Percentiles rank a stretch among this genome's conserved stretches.
phyloP scores from a whole-genome alignment of 805 yeast species.

The Saccharomycopsis fermentans region DNA sequence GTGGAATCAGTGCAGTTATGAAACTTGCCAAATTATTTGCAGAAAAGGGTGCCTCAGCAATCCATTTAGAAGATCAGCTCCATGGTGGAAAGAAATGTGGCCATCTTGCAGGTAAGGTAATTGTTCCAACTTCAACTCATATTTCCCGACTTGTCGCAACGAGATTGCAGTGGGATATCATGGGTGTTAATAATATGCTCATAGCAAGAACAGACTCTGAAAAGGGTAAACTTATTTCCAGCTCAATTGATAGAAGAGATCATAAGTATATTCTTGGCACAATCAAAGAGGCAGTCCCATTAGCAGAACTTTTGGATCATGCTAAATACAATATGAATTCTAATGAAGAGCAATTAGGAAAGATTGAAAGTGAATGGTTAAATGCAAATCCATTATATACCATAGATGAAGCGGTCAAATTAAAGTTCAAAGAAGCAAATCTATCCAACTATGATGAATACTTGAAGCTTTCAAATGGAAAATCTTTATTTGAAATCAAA shows the following conservation, averaged over 20 bases:
- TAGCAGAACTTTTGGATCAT: conserved; percentile 34
- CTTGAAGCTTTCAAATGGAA: conserved; percentile 20
- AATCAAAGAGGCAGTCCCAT: conserved; percentile 30
- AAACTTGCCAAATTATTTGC: conserved; percentile 55
- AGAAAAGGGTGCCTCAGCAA: conserved; percentile 59
- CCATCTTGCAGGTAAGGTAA: conserved; percentile 49
- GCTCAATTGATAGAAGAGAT: conserved; percentile 45
- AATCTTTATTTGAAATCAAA: conserved; percentile 19
- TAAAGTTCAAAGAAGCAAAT: conserved; percentile 23
- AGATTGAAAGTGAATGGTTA: conserved; percentile 40
- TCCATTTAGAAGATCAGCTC: conserved; percentile 53
- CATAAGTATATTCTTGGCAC: conserved; percentile 47
- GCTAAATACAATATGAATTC: conserved; percentile 32
- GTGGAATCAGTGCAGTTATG: conserved; percentile 53
- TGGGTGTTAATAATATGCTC: conserved; percentile 47
- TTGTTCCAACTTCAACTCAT: conserved; percentile 51
- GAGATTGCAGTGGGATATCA: conserved; percentile 54
- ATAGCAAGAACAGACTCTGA: conserved; percentile 57
- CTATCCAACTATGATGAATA: conserved; percentile 24
- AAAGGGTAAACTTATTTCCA: conserved; percentile 40
- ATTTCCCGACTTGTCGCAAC: conserved; percentile 45
- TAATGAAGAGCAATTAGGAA: conserved; percentile 27
- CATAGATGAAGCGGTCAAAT: conserved; percentile 40
- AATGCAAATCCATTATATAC: conserved; percentile 32
- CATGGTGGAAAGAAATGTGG: conserved; percentile 63